These are phyloP conservation scores for Coemansia sp. DNA, from an alignment of 192 early-diverging fungal genomes.

Conservation along the genomic window DNA sequence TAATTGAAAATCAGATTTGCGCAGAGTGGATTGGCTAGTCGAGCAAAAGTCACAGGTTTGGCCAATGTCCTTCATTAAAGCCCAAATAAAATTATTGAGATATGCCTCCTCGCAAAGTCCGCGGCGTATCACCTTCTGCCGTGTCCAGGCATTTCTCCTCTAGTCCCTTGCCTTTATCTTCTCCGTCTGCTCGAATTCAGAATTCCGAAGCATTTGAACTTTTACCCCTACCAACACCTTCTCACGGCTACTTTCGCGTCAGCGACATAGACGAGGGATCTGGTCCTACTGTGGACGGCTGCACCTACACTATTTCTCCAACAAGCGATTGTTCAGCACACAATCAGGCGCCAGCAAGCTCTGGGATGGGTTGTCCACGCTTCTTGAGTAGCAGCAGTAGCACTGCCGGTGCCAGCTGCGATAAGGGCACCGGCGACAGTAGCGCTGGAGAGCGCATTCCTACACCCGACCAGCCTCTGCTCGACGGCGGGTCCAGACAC, in stretches of 20 bases:
- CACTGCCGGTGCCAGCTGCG: not conserved
- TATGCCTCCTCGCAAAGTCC: conserved; percentile 1
- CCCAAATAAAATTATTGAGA: not conserved
- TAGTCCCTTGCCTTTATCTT: not conserved
- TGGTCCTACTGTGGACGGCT: conserved; percentile 7
- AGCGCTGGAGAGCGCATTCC: conserved; percentile 6
- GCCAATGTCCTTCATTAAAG: not conserved
- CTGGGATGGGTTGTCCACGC: conserved; percentile 1
- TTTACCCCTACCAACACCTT: not conserved
- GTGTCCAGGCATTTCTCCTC: not conserved
- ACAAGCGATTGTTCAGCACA: conserved; percentile 4
- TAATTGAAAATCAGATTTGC: not conserved
- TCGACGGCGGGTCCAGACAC: conserved; percentile 9
- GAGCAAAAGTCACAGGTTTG: not conserved
- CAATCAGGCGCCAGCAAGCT: not conserved
- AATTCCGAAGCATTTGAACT: conserved; percentile 2
- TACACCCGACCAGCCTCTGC: conserved; percentile 49
- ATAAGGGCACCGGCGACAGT: conserved; percentile 1
- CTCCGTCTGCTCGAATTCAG: not conserved
- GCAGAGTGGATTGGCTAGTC: not conserved
- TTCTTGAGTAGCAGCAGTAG: conserved; percentile 4
- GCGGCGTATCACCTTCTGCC: not conserved
- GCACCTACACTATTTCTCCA: conserved; percentile 2
- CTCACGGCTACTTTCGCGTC: not conserved
- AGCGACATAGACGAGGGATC: not conserved